Evolutionary conservation across 768 basidiomycete genomes (phyloP).

Genomic region (Epithele typhae): DNA sequence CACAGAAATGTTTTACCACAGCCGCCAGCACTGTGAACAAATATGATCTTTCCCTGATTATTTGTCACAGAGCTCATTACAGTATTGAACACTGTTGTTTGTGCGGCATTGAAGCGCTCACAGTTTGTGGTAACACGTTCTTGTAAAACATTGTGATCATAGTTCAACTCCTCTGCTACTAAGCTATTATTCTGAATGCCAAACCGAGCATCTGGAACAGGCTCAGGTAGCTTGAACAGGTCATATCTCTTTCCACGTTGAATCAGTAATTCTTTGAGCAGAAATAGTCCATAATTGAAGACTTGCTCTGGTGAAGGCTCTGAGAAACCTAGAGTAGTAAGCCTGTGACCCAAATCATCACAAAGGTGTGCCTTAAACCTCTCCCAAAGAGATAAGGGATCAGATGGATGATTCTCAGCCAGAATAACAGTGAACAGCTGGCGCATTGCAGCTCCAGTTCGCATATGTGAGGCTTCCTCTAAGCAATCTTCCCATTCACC

Average conservation of each 20-base stretch:
- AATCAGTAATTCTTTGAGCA: slow-evolving; percentile 29
- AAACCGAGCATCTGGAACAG: slow-evolving; percentile 20
- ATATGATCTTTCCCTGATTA: not conserved
- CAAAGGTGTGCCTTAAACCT: slow-evolving; percentile 33
- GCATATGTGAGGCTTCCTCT: slow-evolving; percentile 34
- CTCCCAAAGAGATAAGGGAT: slow-evolving; percentile 37
- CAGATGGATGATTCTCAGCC: slow-evolving; percentile 26
- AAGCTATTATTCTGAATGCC: too few species aligned
- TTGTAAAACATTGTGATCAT: slow-evolving; percentile 12
- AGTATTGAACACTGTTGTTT: not conserved
- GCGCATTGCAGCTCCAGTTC: slow-evolving; percentile 32
- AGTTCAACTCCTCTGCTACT: slow-evolving; percentile 31
- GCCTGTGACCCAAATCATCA: slow-evolving; percentile 32
- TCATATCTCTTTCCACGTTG: slow-evolving; percentile 18
- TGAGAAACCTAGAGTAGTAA: slow-evolving; percentile 11
- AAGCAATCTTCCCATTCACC: slow-evolving; percentile 39
- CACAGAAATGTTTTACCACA: slow-evolving; percentile 45
- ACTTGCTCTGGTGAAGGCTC: slow-evolving; percentile 29
- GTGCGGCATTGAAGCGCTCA: not conserved
- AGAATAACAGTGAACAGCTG: slow-evolving; percentile 38
- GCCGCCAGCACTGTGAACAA: slow-evolving; percentile 21
- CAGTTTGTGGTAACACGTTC: not conserved
- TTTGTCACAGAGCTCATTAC: not conserved
- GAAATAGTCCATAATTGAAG: slow-evolving; percentile 39
- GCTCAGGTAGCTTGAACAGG: slow-evolving; percentile 19